phyloP scores from a whole-genome alignment of 495 filamentous ascomycete species.

The Talaromyces adpressus region DNA sequence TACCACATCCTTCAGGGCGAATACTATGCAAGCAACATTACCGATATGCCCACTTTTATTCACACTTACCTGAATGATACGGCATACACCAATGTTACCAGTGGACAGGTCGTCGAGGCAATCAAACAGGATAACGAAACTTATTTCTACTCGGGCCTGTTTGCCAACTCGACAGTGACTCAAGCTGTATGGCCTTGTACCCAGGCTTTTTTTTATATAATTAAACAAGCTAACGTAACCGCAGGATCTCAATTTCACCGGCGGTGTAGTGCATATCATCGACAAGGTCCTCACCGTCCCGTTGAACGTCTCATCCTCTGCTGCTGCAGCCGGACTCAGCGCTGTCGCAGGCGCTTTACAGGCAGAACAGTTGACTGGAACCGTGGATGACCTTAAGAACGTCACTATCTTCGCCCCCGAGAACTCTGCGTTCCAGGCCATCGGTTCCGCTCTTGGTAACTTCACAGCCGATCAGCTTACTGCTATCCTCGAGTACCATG shows the following conservation, averaged over 20 bases:
- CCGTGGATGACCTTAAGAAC: slow-evolving; percentile 33
- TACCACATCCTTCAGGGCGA: slow-evolving; percentile 63
- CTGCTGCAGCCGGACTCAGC: slow-evolving; percentile 45
- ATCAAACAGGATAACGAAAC: slow-evolving; percentile 6
- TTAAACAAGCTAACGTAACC: background rate
- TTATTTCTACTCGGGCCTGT: slow-evolving; percentile 25
- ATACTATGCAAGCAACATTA: slow-evolving; percentile 30
- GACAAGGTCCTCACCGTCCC: slow-evolving; percentile 53
- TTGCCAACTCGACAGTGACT: slow-evolving; percentile 21
- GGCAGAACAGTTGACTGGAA: slow-evolving; percentile 30
- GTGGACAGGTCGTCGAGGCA: slow-evolving; percentile 19
- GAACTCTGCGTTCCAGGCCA: slow-evolving; percentile 55
- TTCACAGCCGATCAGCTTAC: slow-evolving; percentile 40
- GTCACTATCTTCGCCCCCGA: slow-evolving; percentile 58
- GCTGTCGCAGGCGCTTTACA: slow-evolving; percentile 49
- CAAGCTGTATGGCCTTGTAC: slow-evolving; percentile 19
- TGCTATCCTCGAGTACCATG: slow-evolving; percentile 33
- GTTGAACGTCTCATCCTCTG: slow-evolving; percentile 37
- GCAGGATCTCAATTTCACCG: slow-evolving; percentile 52
- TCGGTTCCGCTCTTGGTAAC: slow-evolving; percentile 43
- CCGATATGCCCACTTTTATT: slow-evolving; percentile 39
- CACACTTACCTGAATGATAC: slow-evolving; percentile 47
- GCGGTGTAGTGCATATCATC: slow-evolving; percentile 61
- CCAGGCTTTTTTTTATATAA: background rate
- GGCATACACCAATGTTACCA: slow-evolving; percentile 32